Base-by-base conservation (phyloP, 2,329 filamentous ascomycete species). In the Xenosphaeropsis pyriputrescens region DNA sequence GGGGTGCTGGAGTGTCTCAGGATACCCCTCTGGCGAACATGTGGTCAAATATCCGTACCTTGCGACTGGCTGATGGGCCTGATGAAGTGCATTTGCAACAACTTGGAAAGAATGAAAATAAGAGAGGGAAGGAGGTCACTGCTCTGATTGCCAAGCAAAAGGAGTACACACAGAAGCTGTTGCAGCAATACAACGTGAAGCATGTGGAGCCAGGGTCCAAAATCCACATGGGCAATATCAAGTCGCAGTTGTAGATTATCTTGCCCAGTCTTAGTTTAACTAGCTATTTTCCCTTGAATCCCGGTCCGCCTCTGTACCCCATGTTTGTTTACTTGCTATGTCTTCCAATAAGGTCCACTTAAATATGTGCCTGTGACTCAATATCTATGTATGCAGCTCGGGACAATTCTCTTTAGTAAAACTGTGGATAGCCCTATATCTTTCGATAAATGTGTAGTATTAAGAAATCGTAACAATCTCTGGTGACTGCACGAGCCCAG, bases 31-130 rank as follows among this genome's bases (percentile, higher is more conserved):
- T 98, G 45, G 88, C 86, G 11, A 70, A 68, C 55, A 79, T 88
- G 74, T 93, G 84, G 77, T 76, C 84, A 15, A 64, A 70, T 43
- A 83, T 86, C 52, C 69, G 86, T 41, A 94, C 88, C 6, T 68
- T 94, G 59, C 70, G 84, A 43, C 74, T 94, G 48, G 86, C 85
- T 0, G 91, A 98, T 60, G 91, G 91, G 0, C 91, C 91, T 0
- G 91, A 98, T 61, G 91, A 98, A 73, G 91, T 96, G 43, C 91
- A 93, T 58, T 61, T 88, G 47, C 67, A 84, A 57, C 84, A 91
- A 63, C 66, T 91, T 64, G 84, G 83, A 13, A 68, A 70, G 48
- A 85, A 85, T 48, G 84, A 91, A 68, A 88, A 85, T 57, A 80
- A 71, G 59, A 70, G 73, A 46, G 78, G 75, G 40, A 55, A 62